Conservation (phyloP, 495 filamentous ascomycete species). For the Bombardia bombarda region DNA sequence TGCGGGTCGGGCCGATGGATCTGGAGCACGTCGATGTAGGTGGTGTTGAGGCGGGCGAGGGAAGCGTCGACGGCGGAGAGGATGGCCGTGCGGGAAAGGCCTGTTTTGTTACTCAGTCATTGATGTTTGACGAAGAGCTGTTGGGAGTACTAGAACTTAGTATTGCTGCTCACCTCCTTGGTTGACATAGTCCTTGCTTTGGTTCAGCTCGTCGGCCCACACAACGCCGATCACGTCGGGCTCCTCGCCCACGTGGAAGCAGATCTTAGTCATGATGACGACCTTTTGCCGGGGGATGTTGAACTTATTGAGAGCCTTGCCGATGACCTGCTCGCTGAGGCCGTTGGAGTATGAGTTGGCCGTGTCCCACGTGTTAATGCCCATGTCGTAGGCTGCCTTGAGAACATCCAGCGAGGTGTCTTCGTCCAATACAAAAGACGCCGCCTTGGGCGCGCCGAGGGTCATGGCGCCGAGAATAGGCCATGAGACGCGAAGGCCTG, state of each 20-base stretch:
- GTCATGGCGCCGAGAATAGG: neutral
- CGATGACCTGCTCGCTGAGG: conserved; percentile 59
- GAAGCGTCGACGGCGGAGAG: conserved; percentile 65
- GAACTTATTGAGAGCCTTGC: conserved; percentile 69
- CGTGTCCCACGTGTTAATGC: conserved; percentile 72
- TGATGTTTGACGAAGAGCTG: too few relatives aligned
- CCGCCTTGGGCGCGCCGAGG: neutral
- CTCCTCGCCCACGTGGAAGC: conserved; percentile 48
- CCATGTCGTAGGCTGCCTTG: conserved; percentile 59
- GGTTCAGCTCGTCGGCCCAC: conserved; percentile 12
- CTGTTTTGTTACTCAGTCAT: neutral
- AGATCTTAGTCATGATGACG: conserved; percentile 73
- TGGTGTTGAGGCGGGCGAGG: conserved; percentile 52
- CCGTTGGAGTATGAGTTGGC: conserved; percentile 65
- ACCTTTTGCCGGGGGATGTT: conserved; percentile 68
- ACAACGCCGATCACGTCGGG: conserved; percentile 27
- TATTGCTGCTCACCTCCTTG: too few relatives aligned
- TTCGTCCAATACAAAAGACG: conserved; percentile 39
- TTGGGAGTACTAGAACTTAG: too few relatives aligned
- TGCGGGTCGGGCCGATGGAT: conserved; percentile 60
- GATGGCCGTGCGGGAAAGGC: conserved; percentile 58
- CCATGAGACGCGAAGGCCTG: neutral
- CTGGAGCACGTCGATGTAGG: conserved; percentile 67
- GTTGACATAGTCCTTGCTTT: conserved; percentile 34
- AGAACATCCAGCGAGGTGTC: conserved; percentile 57